Base-by-base conservation (phyloP, 2,329 filamentous ascomycete genomes). In the Clarireedia paspali region DNA sequence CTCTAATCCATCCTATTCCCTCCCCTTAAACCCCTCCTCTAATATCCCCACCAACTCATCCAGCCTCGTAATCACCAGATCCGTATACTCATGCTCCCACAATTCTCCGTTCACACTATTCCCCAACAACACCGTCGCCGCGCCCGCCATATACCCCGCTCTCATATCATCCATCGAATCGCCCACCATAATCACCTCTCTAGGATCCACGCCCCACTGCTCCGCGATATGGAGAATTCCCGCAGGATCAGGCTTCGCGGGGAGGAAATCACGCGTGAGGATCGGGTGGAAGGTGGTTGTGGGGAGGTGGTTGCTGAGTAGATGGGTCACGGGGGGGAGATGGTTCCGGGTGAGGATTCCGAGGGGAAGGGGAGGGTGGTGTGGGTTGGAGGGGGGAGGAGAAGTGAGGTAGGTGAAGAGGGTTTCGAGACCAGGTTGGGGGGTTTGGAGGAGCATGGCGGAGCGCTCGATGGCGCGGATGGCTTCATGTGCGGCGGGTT, bases 261-360 rank as follows among this genome's bases (percentile, higher is more conserved):
- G 91, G 46, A 75, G 60, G 72, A 91, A 94, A 56, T 91, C 90
- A 10, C 92, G 80, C 6, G 91, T 96, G 40, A 96, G 77, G 62
- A 96, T 84, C 5, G 91, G 92, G 20, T 78, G 70, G 69, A 96
- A 95, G 42, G 77, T 72, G 57, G 84, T 81, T 2, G 74, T 77
- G 1, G 80, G 75, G 7, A 96, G 77, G 70, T 94, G 94, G 49
- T 84, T 94, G 51, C 74, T 73, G 3, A 96, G 77, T 3, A 95
- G 78, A 70, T 91, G 85, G 47, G 78, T 73, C 1, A 94, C 89
- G 5, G 89, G 89, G 6, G 81, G 75, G 65, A 92, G 89, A 67
- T 96, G 97, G 74, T 99, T 97, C 67, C 94, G 81, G 2, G 94
- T 97, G 73, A 91, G 96, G 61, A 97, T 91, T 15, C 82, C 92